Conservation (phyloP, 2,329 filamentous ascomycete genomes). For the Colletotrichum limetticola region DNA sequence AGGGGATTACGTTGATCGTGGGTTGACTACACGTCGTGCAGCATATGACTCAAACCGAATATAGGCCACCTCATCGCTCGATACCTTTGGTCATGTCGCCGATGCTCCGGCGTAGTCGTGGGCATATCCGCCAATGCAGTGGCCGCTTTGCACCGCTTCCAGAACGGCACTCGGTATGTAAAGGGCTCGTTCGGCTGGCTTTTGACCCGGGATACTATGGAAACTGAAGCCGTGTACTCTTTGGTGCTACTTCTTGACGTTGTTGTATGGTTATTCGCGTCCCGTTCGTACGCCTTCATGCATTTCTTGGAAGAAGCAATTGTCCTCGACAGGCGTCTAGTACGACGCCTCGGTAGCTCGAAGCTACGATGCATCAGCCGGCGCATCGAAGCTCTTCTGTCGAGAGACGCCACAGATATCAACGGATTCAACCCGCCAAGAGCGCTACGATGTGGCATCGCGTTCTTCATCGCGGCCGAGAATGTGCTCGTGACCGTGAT, state of each 20-base stretch:
- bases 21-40: no score
- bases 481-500: neutral
- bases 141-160: no score
- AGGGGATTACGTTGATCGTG: no score
- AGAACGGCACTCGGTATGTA: neutral
- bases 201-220: neutral
- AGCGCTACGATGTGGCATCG: neutral
- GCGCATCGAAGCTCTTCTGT: neutral
- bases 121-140: no score
- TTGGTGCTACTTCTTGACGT: neutral
- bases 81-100: no score
- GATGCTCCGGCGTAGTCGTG: no score
- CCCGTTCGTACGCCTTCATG: neutral
- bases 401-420: neutral
- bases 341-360: neutral
- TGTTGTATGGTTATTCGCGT: neutral
- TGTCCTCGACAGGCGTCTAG: neutral
- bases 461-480: neutral
- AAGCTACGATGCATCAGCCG: neutral
- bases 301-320: neutral
- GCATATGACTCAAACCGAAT: no score
- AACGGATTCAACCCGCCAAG: neutral
- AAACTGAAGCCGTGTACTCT: neutral
- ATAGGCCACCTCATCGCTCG: no score
- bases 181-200: neutral